These are phyloP conservation scores for Oryza nivara DNA, from an alignment of 176 grass and related monocot genomes.

Conservation along the genomic window DNA sequence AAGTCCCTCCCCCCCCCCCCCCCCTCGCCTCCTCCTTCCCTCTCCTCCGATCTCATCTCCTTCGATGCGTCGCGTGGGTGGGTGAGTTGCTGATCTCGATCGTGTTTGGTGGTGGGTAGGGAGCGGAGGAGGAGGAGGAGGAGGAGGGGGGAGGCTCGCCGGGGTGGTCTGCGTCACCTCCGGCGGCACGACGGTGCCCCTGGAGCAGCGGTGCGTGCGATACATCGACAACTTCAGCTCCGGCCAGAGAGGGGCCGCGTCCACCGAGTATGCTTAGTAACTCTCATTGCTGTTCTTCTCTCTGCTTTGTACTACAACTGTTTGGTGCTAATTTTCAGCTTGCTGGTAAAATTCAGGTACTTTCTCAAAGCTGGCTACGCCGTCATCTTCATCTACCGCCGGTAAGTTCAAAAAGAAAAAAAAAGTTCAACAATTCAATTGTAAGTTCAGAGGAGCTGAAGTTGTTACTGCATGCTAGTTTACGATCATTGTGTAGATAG, in stretches of 20 bases:
- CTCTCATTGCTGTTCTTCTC: neutral
- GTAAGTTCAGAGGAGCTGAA: neutral
- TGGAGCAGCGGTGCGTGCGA: conserved; percentile 89
- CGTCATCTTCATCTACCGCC: conserved; percentile 73
- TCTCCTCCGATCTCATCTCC: neutral
- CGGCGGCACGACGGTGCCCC: conserved; percentile 89
- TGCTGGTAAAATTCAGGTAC: conserved; percentile 47
- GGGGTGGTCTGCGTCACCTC: conserved; percentile 83
- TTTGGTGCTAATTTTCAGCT: neutral
- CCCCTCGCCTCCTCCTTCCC: neutral
- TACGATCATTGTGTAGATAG: neutral
- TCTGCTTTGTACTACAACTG: neutral
- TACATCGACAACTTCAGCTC: conserved; percentile 96
- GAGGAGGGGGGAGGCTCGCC: conserved; percentile 4
- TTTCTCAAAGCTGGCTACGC: conserved; percentile 77
- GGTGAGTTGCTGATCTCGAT: neutral
- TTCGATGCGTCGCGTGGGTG: neutral
- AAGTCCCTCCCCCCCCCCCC: neutral
- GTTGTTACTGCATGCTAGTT: neutral
- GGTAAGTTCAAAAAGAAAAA: conserved; percentile 39
- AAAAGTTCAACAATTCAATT: too few species aligned
- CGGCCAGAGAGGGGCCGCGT: conserved; percentile 74
- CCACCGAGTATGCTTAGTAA: conserved; percentile 70
- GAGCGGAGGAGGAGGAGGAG: conserved; percentile 13
- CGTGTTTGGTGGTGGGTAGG: conserved; percentile 28